Evolutionary conservation across 768 basidiomycete genomes (phyloP).

Genomic region (Mycena rosella): DNA sequence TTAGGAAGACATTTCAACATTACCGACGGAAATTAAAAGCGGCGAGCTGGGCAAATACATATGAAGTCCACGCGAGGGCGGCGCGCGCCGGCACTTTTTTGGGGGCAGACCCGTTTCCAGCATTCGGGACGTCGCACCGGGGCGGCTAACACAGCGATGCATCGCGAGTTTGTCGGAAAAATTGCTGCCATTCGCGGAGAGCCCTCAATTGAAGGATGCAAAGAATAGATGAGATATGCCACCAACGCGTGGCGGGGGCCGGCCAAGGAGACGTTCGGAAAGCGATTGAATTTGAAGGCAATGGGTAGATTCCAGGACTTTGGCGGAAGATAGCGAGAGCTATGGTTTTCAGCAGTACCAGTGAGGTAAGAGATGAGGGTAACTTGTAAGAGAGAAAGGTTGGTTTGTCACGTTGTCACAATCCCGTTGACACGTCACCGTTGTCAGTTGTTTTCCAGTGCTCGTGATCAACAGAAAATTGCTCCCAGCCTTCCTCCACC

Average conservation of each 20-base stretch:
- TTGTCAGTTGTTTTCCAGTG: too few species aligned
- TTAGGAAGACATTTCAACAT: constrained; percentile 5
- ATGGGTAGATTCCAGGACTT: constrained; percentile 6
- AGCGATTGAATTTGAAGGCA: not conserved
- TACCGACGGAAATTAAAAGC: constrained; percentile 31
- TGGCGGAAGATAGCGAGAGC: constrained; percentile 1
- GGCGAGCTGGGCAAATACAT: not conserved
- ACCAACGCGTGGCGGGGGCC: too few species aligned
- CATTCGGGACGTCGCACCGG: constrained; percentile 21
- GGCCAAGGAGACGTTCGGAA: too few species aligned
- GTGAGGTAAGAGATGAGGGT: constrained; percentile 18
- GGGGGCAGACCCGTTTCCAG: not conserved
- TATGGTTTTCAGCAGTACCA: not conserved
- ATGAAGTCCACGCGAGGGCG: constrained; percentile 31
- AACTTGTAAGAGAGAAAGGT: not conserved
- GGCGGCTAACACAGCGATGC: not conserved
- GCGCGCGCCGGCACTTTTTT: too few species aligned
- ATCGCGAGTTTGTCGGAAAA: constrained; percentile 26
- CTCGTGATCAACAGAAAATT: constrained; percentile 2
- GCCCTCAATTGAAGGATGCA: not conserved
- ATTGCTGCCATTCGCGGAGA: not conserved
- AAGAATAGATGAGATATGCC: not conserved
- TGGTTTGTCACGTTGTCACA: too few species aligned
- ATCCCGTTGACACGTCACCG: too few species aligned
- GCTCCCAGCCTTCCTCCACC: constrained; percentile 37